Evolutionary conservation across 768 basidiomycete species (phyloP), one percentile per base, ranked within the genome.

Genomic region (Suillus bovinus): DNA sequence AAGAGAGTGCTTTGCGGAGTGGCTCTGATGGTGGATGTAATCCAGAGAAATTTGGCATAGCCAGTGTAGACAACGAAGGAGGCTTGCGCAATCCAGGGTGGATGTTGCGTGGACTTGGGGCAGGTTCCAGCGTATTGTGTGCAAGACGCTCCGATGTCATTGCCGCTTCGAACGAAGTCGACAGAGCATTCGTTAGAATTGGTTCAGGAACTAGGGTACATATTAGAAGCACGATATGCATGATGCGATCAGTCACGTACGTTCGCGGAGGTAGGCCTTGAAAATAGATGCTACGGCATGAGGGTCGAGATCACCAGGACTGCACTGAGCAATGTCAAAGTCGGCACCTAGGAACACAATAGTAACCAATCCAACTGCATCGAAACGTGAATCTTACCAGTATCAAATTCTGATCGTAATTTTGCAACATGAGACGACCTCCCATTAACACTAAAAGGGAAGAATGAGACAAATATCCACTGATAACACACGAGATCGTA

Each of bases 261-360:
- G 78, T 83, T 97, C 94, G 61, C 96, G 89, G 47, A 98, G 80
- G 73, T 87, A 98, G 1, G 93, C 89, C 74, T 96, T 97, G 78
- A 96, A 97, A 34, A 96, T 79, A 29, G 93, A 92, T 22, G 95
- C 88, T 8, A 98, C 95, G 1, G 94, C 93, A 73, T 98, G 94
- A 53, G 96, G 96, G 71, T 98, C 96, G 39, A 98, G 77, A 69
- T 98, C 94, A 9, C 90, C 86, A 29, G 94, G 94, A 56, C 84
- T 83, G 65, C 88, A 90, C 64, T 85, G 84, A 44, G 81, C 76
- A 77, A 98, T 84, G 70, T 94, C 89, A 68, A 89, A 93, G 76
- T 98, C 96, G 58, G 89, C 90, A 61, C 94, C 93, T 89, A 69
- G 44, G 42, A 71, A 62, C n/a, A 46, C 24, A 59, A 41, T 62